Conservation (phyloP, 108 stramenopile species). For the Nitzschia putrida region DNA sequence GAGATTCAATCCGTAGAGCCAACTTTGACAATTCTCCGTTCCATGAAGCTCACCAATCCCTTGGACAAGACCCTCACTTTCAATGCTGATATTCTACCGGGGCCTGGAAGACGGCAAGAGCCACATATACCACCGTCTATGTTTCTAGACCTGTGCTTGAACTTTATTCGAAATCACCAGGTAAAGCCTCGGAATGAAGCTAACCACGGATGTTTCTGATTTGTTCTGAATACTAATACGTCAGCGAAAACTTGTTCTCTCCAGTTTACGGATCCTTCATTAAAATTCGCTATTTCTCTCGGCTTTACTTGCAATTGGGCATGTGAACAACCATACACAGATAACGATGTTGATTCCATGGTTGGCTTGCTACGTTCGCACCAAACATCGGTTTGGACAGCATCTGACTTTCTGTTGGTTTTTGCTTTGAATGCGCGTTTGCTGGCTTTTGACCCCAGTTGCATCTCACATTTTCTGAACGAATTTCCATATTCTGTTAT, state of each 20-base stretch:
- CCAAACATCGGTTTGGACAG: too few relatives aligned
- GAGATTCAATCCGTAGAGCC: conserved; percentile 45
- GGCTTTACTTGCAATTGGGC: conserved; percentile 41
- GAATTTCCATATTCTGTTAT: conserved; percentile 36
- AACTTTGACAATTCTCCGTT: conserved; percentile 20
- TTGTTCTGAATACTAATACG: too few relatives aligned
- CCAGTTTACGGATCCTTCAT: background rate
- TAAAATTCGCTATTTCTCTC: conserved; percentile 36
- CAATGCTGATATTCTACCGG: conserved; percentile 59
- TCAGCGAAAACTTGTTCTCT: too few relatives aligned
- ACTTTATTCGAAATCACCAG: conserved; percentile 10
- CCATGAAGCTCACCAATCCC: background rate
- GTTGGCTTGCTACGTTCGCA: conserved; percentile 15
- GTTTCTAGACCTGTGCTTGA: conserved; percentile 44
- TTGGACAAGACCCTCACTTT: conserved; percentile 22
- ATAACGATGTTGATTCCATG: conserved; percentile 35
- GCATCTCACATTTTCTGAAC: conserved; percentile 38
- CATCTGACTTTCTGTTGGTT: too few relatives aligned
- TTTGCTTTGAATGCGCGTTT: conserved; percentile 60
- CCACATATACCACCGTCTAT: conserved; percentile 7
- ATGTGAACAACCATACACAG: conserved; percentile 18
- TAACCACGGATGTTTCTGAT: too few relatives aligned
- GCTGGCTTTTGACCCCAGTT: conserved; percentile 22
- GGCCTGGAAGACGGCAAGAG: conserved; percentile 32
- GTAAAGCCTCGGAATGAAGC: too few relatives aligned